Percentiles rank a stretch among this genome's conserved stretches.
phyloP scores from a whole-genome alignment of 441 rosid species.

The Adansonia gregorii region DNA sequence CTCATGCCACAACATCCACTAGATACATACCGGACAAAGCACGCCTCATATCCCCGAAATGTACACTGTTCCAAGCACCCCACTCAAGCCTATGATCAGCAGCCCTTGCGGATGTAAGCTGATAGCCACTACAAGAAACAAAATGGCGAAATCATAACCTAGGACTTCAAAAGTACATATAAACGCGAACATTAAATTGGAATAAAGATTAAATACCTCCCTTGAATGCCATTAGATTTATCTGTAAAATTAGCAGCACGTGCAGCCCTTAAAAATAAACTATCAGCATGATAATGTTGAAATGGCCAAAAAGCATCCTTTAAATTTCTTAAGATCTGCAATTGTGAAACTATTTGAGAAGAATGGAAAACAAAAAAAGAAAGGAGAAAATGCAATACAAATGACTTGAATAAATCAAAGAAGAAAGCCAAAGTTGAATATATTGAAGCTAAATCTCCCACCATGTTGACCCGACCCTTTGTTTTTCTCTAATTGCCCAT shows the following conservation, averaged over 20 bases:
- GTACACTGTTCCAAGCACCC: constrained; percentile 66
- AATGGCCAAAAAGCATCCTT: constrained; percentile 77
- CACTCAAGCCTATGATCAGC: constrained; percentile 66
- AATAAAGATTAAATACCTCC: constrained; percentile 40
- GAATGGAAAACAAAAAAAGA: neutral
- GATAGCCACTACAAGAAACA: constrained; percentile 49
- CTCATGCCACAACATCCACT: neutral
- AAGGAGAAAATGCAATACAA: neutral
- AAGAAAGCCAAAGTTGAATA: neutral
- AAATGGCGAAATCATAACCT: neutral
- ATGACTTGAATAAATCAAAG: neutral
- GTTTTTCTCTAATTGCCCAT: too few species aligned
- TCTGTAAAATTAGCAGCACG: constrained; percentile 59
- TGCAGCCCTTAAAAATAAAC: constrained; percentile 66
- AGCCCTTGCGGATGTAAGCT: constrained; percentile 71
- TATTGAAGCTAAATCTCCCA: neutral
- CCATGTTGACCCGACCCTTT: neutral
- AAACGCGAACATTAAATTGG: constrained; percentile 16
- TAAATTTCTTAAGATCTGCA: constrained; percentile 59
- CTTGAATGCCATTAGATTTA: constrained; percentile 41
- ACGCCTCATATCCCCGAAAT: constrained; percentile 69
- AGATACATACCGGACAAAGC: constrained; percentile 59
- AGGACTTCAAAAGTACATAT: neutral
- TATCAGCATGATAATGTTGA: constrained; percentile 48
- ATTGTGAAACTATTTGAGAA: neutral